Percentiles rank a stretch among this genome's conserved stretches.
phyloP scores from a whole-genome alignment of 345 rosid species.

The Dipteronia dyeriana region DNA sequence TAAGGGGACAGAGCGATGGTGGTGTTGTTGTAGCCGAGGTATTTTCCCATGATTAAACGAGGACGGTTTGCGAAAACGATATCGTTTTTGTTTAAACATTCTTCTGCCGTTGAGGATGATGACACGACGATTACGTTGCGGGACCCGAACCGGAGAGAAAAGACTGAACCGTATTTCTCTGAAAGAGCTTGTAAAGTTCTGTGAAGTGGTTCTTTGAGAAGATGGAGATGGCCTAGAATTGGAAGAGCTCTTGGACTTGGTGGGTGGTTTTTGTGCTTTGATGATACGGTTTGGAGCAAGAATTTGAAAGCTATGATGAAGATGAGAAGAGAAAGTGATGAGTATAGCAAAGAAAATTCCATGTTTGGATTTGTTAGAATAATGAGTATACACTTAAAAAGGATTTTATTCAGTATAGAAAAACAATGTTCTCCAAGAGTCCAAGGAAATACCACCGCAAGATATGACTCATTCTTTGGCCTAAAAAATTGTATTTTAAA shows the following conservation, averaged over 20 bases:
- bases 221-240: constrained; percentile 54
- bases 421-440: no score
- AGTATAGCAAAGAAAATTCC: neutral
- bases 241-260: constrained; percentile 50
- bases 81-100: constrained; percentile 64
- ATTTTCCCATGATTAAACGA: constrained; percentile 31
- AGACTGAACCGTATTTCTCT: constrained; percentile 41
- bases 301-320: constrained; percentile 21
- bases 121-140: constrained; percentile 42
- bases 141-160: constrained; percentile 45
- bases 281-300: constrained; percentile 7
- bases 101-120: constrained; percentile 40
- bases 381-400: no score
- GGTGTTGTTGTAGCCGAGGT: constrained; percentile 44
- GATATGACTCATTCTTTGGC: no score
- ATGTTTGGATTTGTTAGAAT: no score
- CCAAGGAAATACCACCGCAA: neutral
- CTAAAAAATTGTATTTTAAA: no score
- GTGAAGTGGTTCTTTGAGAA: constrained; percentile 43
- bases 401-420: no score
- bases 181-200: constrained; percentile 37
- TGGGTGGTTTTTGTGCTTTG: constrained; percentile 24
- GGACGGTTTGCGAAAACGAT: constrained; percentile 54
- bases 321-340: constrained; percentile 12
- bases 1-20: constrained; percentile 37